A percentile compares a stretch with the other conserved stretches of the same genome.
Conservation (phyloP, 139 green algal genomes). For the Axilococcus clingmanii region DNA sequence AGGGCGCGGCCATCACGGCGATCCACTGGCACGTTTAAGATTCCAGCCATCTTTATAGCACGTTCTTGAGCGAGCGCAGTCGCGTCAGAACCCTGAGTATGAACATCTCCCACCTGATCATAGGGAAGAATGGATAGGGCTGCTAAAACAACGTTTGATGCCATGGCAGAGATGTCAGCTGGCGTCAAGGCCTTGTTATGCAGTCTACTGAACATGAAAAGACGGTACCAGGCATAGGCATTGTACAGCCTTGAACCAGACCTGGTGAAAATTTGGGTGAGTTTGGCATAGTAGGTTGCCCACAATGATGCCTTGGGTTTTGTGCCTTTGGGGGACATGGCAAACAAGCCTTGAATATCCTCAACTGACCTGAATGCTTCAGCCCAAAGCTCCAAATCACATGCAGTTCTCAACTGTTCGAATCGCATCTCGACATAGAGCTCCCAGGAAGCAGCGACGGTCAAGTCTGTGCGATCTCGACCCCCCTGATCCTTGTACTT, state of each 20-base stretch:
- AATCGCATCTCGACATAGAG: conserved; percentile 96
- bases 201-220: conserved; percentile 76
- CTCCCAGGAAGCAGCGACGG: conserved; percentile 74
- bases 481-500: conserved; percentile 78
- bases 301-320: conserved; percentile 90
- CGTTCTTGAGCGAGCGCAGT: conserved; percentile 76
- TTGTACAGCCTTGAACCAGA: conserved; percentile 85
- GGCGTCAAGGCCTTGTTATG: conserved; percentile 79
- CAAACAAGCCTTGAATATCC: conserved; percentile 91
- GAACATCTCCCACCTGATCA: conserved; percentile 33
- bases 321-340: conserved; percentile 54
- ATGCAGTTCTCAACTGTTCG: conserved; percentile 71
- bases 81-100: conserved; percentile 28
- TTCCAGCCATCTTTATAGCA: conserved; percentile 80
- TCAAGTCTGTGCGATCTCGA: conserved; percentile 84
- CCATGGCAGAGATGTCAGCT: conserved; percentile 65
- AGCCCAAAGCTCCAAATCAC: conserved; percentile 94
- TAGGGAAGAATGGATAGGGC: conserved; percentile 88
- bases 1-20: conserved; percentile 28
- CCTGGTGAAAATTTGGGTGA: conserved; percentile 86
- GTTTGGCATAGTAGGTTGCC: conserved; percentile 89
- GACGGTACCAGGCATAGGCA: conserved; percentile 74
- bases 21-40: conserved; percentile 79
- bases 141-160: conserved; percentile 82
- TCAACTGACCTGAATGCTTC: conserved; percentile 98